Base-by-base conservation (phyloP, 1,284 basidiomycete genomes). In the Coniferiporia sulphurascens region DNA sequence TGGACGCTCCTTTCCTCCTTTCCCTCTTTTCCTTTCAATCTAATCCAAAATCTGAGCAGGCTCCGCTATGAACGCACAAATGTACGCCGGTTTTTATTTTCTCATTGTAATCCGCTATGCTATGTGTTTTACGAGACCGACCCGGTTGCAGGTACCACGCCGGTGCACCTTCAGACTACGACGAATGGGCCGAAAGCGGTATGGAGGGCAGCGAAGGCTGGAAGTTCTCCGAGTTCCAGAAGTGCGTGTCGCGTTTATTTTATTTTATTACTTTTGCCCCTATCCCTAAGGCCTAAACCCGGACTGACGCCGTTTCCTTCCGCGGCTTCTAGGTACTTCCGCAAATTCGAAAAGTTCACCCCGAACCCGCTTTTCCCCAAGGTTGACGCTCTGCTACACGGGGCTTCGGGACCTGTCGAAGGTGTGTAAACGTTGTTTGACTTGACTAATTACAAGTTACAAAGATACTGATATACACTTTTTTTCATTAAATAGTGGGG, bases 131-230 rank as follows among this genome's bases (percentile, higher is more conserved):
- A 12, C 5, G 4, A 10, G 3, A 35, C 35, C 35, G 13, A n/a
- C 17, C 2, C 15, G 48, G 19, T 21, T 56, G 15, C 15, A 89
- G 86, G 72, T 86, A 82, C 55, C 87, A 89, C 17, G 81, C 81
- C 46, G 84, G 86, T 17, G 77, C 83, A 4, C 85, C 87, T 0
- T 80, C 80, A 0, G 87, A 89, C 65, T 89, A 82, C 62, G 84
- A 88, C 64, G 80, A 88, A 67, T 88, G 85, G 80, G 84, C 80
- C 0, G 64, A 71, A n/a, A 74, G 81, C 35, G 74, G 74, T 17
- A 78, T 76, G n/a, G 81, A 85, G 59, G 79, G 73, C 19, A 71
- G 73, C 9, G 60, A 80, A 9, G 75, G 77, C 12, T 90, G 87
- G 86, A 72, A 81, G 15, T 88, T 83, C 78, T 71, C 77, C 48